Evolutionary conservation across 1,139 yeast genomes (phyloP).

Genomic region (Keqinozyma sinolaborantium): DNA sequence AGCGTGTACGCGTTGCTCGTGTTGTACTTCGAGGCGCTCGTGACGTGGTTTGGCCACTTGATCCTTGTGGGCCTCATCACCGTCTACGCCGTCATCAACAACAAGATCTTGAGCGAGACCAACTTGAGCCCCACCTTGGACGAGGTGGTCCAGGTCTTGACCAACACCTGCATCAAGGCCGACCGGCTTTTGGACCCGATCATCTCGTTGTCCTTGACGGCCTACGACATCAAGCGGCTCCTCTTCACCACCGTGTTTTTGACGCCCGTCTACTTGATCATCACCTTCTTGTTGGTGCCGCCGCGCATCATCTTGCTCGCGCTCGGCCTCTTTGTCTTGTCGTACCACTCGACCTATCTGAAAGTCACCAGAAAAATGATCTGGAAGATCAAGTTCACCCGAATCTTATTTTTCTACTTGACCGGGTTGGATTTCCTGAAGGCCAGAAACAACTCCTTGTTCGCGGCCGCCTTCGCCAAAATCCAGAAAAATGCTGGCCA

Average conservation of each 20-base stretch:
- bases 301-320: constrained; percentile 68
- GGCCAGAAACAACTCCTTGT: constrained; percentile 43
- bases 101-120: constrained; percentile 49
- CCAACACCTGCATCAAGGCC: constrained; percentile 70
- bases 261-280: constrained; percentile 76
- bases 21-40: constrained; percentile 67
- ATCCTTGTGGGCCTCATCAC: constrained; percentile 65
- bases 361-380: constrained; percentile 74
- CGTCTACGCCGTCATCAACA: constrained; percentile 60
- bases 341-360: constrained; percentile 86
- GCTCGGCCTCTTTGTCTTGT: constrained; percentile 60
- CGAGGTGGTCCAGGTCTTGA: constrained; percentile 79
- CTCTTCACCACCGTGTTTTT: constrained; percentile 79
- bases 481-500: constrained; percentile 50
- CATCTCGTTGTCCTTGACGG: constrained; percentile 63
- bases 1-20: constrained; percentile 56
- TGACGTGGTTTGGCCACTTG: constrained; percentile 79
- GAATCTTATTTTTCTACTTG: constrained; percentile 70
- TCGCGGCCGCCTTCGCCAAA: constrained; percentile 58
- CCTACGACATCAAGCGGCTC: constrained; percentile 75
- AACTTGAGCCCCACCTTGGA: constrained; percentile 77
- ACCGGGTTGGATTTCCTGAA: constrained; percentile 85
- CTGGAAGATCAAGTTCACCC: constrained; percentile 76
- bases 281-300: constrained; percentile 62
- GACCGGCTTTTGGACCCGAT: constrained; percentile 78